A percentile compares a stretch with the other conserved stretches of the same genome.
These are phyloP conservation scores for Sarcocystis neurona DNA, from an alignment of 169 alveolate species.

Conservation along the genomic window DNA sequence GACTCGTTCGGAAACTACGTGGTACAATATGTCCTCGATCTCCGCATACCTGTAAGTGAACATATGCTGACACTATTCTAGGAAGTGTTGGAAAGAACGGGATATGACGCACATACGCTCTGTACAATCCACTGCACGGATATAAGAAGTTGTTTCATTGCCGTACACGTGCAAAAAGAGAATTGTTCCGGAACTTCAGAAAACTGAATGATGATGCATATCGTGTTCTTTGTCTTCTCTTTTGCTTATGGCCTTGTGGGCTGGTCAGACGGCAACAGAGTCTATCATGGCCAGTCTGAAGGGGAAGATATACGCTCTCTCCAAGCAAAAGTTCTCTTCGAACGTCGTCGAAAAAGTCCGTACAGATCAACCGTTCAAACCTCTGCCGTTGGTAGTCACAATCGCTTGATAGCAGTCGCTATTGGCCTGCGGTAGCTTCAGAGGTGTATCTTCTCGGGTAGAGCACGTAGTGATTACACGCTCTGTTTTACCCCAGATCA, in stretches of 20 bases:
- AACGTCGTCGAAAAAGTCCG: slow-evolving; percentile 88
- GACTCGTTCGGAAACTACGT: slow-evolving; percentile 96
- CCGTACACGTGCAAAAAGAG: neutral
- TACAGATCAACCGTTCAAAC: neutral
- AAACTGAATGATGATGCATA: neutral
- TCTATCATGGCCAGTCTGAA: slow-evolving; percentile 65
- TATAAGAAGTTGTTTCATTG: neutral
- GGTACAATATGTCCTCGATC: slow-evolving; percentile 84
- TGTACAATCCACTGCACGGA: neutral
- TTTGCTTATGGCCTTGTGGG: neutral
- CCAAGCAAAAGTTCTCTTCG: slow-evolving; percentile 92
- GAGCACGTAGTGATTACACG: neutral
- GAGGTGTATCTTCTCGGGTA: neutral
- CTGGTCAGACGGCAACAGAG: neutral
- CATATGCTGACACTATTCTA: too few species aligned
- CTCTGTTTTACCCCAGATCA: neutral
- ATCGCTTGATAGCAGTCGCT: too few species aligned
- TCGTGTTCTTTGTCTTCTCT: neutral
- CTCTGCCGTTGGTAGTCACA: too few species aligned
- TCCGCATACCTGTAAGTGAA: neutral
- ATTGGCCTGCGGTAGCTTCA: neutral
- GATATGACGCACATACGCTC: neutral
- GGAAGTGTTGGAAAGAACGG: too few species aligned
- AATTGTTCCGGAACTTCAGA: neutral
- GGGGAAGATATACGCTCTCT: slow-evolving; percentile 77